Evolutionary conservation across 2,329 filamentous ascomycete genomes (phyloP), one percentile per base, ranked within the genome.

Genomic region (Ophiosphaerella herpotricha): DNA sequence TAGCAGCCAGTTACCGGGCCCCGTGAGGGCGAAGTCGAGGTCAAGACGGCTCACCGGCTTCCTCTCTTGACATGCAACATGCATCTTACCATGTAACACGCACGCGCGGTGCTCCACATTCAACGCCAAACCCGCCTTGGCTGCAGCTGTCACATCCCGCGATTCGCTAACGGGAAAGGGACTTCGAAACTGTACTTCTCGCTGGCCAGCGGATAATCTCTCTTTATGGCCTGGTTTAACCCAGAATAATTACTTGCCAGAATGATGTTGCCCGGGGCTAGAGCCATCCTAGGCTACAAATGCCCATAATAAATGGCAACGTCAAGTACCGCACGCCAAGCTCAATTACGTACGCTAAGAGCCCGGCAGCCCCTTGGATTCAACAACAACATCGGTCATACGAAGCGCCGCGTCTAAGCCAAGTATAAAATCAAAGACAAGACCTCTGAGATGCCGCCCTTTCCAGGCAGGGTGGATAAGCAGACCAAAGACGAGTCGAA

Each of bases 301-400:
- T 21, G 18, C 18, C 4, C 4, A 21, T 21, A 21, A 21, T 21
- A 21, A 21, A 21, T 21, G 18, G 4, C 18, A 21, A 4, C 4
- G 18, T 21, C 7, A 24, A 32, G 12, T 26, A 39, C 11, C 12
- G n/a, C 12, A 5, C 32, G 46, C 46, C 46, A 48, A 48, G 45
- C 35, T 24, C 33, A 34, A 21, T 43, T 39, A 48, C 39, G 46
- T 48, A 39, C 12, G 40, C 40, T 43, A 43, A 48, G 40, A n/a
- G 26, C 14, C 9, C 14, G 21, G 31, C 37, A 40, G 7, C n/a
- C 32, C 39, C 46, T 48, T 48, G 46, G 46, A 21, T 6, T 8
- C 34, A 24, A 26, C 13, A 43, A 16, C 16, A 34, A 11, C 39
- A n/a, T 26, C 39, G 7, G 16, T n/a, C 6, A 43, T 13, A 32